Conservation (phyloP, 345 rosid species). For the Gossypium bickii region DNA sequence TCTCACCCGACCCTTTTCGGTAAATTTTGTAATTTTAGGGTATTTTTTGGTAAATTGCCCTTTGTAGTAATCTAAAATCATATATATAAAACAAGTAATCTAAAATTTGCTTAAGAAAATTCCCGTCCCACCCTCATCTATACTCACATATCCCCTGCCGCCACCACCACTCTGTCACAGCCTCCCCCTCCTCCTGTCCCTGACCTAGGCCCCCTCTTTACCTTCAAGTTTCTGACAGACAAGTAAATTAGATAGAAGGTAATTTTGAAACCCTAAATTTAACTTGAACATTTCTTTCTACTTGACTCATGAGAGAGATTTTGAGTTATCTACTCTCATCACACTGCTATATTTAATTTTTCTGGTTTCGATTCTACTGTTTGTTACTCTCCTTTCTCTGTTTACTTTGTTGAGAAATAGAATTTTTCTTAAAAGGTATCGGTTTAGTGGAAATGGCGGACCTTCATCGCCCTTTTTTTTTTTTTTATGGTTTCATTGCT, state of each 20-base stretch:
- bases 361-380: not conserved
- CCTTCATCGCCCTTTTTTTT: not conserved
- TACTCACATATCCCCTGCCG: not conserved
- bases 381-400: not conserved
- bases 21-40: too few relatives aligned
- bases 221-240: not conserved
- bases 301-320: not conserved
- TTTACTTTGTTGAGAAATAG: not conserved
- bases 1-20: too few relatives aligned
- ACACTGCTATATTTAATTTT: not conserved
- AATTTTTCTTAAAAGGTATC: not conserved
- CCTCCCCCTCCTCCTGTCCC: not conserved
- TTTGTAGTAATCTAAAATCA: too few relatives aligned
- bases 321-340: not conserved
- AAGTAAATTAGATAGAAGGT: not conserved
- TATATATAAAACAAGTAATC: too few relatives aligned
- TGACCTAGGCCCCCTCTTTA: not conserved
- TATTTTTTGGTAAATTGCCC: too few relatives aligned
- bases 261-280: not conserved
- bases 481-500: not conserved
- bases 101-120: too few relatives aligned
- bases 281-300: not conserved
- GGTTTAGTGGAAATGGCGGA: not conserved
- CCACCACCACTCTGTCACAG: not conserved
- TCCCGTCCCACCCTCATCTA: not conserved